A percentile compares a stretch with the other conserved stretches of the same genome.
phyloP scores from a whole-genome alignment of 805 yeast species.

The Tetrapisispora fleetii region DNA sequence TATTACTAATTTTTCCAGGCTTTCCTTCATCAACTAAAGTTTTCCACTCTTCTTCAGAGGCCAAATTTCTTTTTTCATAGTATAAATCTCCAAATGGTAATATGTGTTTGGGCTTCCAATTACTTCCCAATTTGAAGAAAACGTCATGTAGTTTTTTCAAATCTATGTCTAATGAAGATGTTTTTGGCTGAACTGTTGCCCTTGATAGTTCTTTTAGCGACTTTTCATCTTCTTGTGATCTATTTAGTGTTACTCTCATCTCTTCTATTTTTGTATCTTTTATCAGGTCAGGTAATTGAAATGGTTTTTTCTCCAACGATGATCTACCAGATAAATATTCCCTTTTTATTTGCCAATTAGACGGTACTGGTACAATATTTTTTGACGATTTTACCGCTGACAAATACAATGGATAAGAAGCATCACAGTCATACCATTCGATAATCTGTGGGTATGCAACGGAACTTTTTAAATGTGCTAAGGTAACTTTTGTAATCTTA shows the following conservation, averaged over 20 bases:
- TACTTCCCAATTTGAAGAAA: conserved; percentile 66
- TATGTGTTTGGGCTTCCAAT: conserved; percentile 48
- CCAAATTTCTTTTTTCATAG: conserved; percentile 63
- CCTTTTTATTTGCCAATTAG: conserved; percentile 72
- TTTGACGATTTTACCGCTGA: conserved; percentile 54
- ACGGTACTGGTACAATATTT: conserved; percentile 68
- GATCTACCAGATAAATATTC: conserved; percentile 62
- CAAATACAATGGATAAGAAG: conserved; percentile 62
- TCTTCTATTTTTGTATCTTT: conserved; percentile 76
- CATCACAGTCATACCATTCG: conserved; percentile 83
- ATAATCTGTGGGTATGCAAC: conserved; percentile 60
- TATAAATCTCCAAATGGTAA: conserved; percentile 66
- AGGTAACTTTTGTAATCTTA: conserved; percentile 45
- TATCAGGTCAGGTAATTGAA: conserved; percentile 69
- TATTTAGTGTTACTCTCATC: conserved; percentile 54
- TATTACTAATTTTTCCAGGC: conserved; percentile 63
- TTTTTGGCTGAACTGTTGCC: conserved; percentile 79
- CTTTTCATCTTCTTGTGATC: conserved; percentile 31
- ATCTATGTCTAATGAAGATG: conserved; percentile 80
- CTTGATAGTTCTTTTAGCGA: conserved; percentile 63
- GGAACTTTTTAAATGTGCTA: conserved; percentile 56
- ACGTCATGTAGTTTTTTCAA: conserved; percentile 76
- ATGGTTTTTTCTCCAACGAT: conserved; percentile 60
- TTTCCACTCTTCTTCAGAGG: conserved; percentile 33
- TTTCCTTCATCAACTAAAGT: conserved; percentile 30